Conservation (phyloP, 345 rosid genomes). For the Erucastrum elatum region DNA sequence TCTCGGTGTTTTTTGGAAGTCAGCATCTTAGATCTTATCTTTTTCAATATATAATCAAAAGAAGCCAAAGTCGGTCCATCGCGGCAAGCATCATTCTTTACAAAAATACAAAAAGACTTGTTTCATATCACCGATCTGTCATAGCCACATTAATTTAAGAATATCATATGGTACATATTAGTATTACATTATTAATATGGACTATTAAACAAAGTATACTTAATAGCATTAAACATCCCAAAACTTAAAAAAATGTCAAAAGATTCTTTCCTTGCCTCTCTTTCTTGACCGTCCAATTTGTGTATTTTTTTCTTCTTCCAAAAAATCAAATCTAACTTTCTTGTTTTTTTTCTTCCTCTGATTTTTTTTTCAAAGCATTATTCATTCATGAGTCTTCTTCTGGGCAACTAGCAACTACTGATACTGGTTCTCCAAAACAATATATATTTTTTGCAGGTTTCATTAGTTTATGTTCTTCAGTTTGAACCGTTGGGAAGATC, state of each 20-base stretch:
- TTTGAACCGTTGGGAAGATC: constrained; percentile 19
- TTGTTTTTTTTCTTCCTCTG: neutral
- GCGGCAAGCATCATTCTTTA: constrained; percentile 27
- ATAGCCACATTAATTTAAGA: neutral
- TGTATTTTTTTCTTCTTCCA: neutral
- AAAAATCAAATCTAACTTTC: constrained; percentile 17
- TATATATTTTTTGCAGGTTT: neutral
- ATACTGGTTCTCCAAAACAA: neutral
- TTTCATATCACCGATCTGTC: constrained; percentile 21
- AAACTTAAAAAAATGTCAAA: constrained; percentile 27
- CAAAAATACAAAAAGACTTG: constrained; percentile 38
- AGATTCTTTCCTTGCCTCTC: constrained; percentile 28
- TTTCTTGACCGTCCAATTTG: constrained; percentile 3
- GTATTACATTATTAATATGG: neutral
- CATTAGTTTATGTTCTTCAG: constrained; percentile 14
- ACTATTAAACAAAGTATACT: constrained; percentile 1
- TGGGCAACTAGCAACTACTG: neutral
- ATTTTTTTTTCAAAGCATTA: constrained; percentile 12
- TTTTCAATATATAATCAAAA: constrained; percentile 32
- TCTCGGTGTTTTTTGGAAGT: constrained; percentile 26
- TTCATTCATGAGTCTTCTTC: neutral
- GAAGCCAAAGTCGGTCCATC: constrained; percentile 43
- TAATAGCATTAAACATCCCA: neutral
- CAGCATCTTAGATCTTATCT: constrained; percentile 42
- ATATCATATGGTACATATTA: neutral